Evolutionary conservation across 805 yeast genomes (phyloP), one percentile per base, ranked within the genome.

Genomic region (Dipodascus geniculatus): DNA sequence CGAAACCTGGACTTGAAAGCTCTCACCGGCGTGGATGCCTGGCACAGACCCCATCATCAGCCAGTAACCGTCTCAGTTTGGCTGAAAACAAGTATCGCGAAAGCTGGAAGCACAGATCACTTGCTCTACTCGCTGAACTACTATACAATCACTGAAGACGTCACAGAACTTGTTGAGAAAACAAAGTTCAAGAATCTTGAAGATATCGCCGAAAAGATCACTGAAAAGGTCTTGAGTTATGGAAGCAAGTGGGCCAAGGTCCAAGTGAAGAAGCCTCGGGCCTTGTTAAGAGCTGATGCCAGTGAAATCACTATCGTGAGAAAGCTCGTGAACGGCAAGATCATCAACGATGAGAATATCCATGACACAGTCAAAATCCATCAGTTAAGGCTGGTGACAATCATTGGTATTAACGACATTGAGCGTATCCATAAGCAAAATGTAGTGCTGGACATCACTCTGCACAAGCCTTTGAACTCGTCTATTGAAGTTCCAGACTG

Each of bases 361-460:
- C 63, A 65, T 1, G 70, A 71, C 53, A 57, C 67, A 1, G 62
- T 77, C 1, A 53, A 61, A 8, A 78, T 87, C 42, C 70, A 73
- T 2, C 75, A 77, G 3, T 67, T 90, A 38, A 73, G 75, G 50
- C 68, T 87, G 17, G 73, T 83, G 51, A 83, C 96, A 0, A 73
- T 90, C n/a, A 85, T 93, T 59, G 99, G 99, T 2, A 93, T 93
- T 4, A 91, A 89, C 71, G 84, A 89, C 1, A 87, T 89, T 69
- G 99, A 93, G 66, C 74, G 99, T 55, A 67, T 83, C 22, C 83
- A 84, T 62, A 81, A 78, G 60, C 99, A 93, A 69, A 81, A 81
- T 49, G 87, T 93, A 4, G 68, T 74, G 1, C 58, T 85, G 24
- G 85, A 85, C 60, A 54, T 80, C 17, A 66, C 65, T 4, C 67